Percentiles rank a stretch among this genome's conserved stretches.
Evolutionary conservation across 192 early-diverging fungal species (phyloP).

Genomic region (Coemansia sp.): DNA sequence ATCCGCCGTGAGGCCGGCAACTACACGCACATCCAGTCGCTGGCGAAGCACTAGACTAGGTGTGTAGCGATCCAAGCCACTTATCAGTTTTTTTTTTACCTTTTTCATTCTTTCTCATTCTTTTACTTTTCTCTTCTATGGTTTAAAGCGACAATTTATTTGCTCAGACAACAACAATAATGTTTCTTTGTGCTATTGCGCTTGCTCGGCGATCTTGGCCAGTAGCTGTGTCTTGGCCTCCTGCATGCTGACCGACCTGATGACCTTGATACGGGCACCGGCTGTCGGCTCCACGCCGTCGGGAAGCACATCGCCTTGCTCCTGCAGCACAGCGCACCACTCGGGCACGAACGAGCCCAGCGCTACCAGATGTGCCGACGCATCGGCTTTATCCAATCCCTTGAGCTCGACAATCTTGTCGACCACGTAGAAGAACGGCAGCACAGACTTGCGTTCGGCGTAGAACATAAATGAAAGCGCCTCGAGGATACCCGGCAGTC

Average conservation of each 20-base stretch:
- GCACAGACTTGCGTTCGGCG: slow-evolving; percentile 30
- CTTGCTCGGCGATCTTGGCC: slow-evolving; percentile 12
- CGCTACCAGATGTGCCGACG: slow-evolving; percentile 17
- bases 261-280: slow-evolving; percentile 25
- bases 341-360: slow-evolving; percentile 41
- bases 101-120: slow-evolving; percentile 8
- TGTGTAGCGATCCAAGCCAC: not conserved
- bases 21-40: slow-evolving; percentile 65
- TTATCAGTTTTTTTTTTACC: not conserved
- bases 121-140: not conserved
- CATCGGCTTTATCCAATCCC: slow-evolving; percentile 29
- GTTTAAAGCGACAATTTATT: not conserved
- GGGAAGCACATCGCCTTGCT: not conserved
- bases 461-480: slow-evolving; percentile 54
- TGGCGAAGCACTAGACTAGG: slow-evolving; percentile 17
- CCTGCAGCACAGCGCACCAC: slow-evolving; percentile 35
- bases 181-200: not conserved
- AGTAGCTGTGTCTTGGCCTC: slow-evolving; percentile 29
- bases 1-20: slow-evolving; percentile 92
- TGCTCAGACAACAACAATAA: not conserved
- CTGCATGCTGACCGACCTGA: slow-evolving; percentile 32
- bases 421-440: slow-evolving; percentile 35
- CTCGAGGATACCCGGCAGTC: slow-evolving; percentile 43
- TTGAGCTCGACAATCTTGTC: slow-evolving; percentile 47
- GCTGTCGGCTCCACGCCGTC: slow-evolving; percentile 14